Conservation (phyloP, 805 yeast genomes). For the Yamadazyma phyllophila region DNA sequence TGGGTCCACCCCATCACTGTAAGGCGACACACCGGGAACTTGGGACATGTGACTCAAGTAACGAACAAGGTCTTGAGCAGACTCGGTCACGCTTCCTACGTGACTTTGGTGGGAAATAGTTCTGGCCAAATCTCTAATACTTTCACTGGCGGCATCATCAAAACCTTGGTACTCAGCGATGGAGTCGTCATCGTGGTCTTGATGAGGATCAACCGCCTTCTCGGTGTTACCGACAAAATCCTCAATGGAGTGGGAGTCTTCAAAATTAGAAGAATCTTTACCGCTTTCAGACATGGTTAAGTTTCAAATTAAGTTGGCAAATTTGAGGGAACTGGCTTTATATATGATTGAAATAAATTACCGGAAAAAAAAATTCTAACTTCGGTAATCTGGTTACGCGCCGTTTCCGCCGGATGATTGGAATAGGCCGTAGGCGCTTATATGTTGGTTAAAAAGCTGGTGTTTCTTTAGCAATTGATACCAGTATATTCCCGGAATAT, state of each 20-base stretch:
- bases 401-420: background rate
- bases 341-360: background rate
- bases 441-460: too few relatives aligned
- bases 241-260: conserved; percentile 10
- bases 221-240: conserved; percentile 6
- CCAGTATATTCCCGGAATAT: background rate
- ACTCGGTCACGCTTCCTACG: conserved; percentile 9
- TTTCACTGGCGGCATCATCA: conserved; percentile 18
- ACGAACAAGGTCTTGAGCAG: conserved; percentile 27
- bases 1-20: conserved; percentile 27
- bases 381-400: background rate
- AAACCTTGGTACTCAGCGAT: conserved; percentile 22
- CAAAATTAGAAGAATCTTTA: conserved; percentile 7
- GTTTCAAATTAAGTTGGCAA: background rate
- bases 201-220: background rate
- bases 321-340: background rate
- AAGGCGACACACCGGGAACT: conserved; percentile 45
- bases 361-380: background rate
- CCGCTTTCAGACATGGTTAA: conserved; percentile 4
- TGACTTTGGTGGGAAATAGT: conserved; percentile 14
- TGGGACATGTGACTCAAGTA: conserved; percentile 43
- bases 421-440: background rate
- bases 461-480: background rate
- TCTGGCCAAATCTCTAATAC: conserved; percentile 16
- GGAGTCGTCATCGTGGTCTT: conserved; percentile 9